Evolutionary conservation across 2,329 filamentous ascomycete genomes (phyloP).

Genomic region (Parascedosporium putredinis): DNA sequence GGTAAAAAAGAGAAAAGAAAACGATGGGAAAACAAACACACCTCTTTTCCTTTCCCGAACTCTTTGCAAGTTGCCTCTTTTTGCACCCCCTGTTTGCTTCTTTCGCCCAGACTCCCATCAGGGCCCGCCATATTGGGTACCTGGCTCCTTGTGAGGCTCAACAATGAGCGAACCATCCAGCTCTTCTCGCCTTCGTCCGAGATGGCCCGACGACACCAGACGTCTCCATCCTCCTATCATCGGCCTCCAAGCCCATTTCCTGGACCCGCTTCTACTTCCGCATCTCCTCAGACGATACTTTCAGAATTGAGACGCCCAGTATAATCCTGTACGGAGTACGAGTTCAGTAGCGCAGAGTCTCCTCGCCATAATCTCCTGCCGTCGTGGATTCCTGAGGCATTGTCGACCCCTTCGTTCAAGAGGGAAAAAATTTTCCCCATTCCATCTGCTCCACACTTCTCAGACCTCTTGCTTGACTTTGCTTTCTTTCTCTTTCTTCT

Average conservation of each 20-base stretch:
- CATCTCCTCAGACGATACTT: background rate
- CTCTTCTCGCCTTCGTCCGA: constrained; percentile 5
- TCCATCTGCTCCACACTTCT: constrained; percentile 8
- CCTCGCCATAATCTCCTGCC: background rate
- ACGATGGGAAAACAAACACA: background rate
- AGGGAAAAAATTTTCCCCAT: constrained; percentile 8
- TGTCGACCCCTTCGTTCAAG: background rate
- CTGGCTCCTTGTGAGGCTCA: constrained; percentile 2
- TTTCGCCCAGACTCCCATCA: background rate
- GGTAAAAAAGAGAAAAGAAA: no score
- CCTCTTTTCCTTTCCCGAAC: background rate
- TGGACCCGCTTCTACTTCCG: constrained; percentile 3
- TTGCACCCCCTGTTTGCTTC: background rate
- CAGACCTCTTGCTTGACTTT: constrained; percentile 11
- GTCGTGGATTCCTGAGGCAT: constrained; percentile 7
- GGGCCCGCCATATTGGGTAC: constrained; percentile 2
- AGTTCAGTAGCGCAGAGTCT: background rate
- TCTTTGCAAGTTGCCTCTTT: no score
- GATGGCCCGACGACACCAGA: constrained; percentile 7
- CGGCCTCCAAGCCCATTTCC: background rate
- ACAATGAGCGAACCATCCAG: background rate
- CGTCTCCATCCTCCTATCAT: constrained; percentile 4
- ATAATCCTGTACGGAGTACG: background rate
- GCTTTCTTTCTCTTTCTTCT: constrained; percentile 13
- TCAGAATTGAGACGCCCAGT: background rate